A percentile compares a stretch with the other conserved stretches of the same genome.
Evolutionary conservation across 2,329 filamentous ascomycete genomes (phyloP).

Genomic region (Cercospora sojina): DNA sequence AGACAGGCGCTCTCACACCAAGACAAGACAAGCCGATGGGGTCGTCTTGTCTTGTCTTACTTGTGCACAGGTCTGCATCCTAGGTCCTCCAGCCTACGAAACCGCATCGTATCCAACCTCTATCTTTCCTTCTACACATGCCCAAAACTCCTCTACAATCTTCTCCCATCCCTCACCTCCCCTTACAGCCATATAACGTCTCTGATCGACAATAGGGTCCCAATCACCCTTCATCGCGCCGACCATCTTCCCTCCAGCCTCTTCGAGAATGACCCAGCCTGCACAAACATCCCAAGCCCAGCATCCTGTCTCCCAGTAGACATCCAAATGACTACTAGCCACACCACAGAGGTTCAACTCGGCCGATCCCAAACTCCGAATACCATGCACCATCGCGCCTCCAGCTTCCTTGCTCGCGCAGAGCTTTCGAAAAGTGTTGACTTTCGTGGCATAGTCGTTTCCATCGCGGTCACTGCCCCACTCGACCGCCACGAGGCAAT

Average conservation of each 20-base stretch:
- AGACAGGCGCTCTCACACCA: too few species aligned
- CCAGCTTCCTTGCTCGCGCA: conserved; percentile 57
- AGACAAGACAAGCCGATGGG: too few species aligned
- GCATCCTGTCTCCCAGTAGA: conserved; percentile 81
- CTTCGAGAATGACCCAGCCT: conserved; percentile 71
- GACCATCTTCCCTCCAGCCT: conserved; percentile 72
- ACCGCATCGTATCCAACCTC: conserved; percentile 42
- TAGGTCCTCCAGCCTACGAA: neutral
- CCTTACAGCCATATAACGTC: conserved; percentile 55
- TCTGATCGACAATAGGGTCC: conserved; percentile 57
- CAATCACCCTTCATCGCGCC: conserved; percentile 72
- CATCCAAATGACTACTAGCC: conserved; percentile 68
- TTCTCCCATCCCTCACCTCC: conserved; percentile 47
- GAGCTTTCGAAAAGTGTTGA: conserved; percentile 60
- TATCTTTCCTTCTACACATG: conserved; percentile 46
- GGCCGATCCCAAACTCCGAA: conserved; percentile 70
- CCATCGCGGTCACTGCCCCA: conserved; percentile 69
- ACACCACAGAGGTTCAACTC: conserved; percentile 73
- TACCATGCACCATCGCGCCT: conserved; percentile 73
- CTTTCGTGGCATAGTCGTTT: conserved; percentile 69
- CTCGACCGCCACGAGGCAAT: conserved; percentile 67
- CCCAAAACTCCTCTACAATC: conserved; percentile 53
- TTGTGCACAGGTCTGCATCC: too few species aligned
- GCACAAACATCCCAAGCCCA: conserved; percentile 86
- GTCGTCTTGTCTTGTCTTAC: too few species aligned